phyloP scores from a whole-genome alignment of 495 filamentous ascomycete genomes.

The Trichocladium antarcticum region DNA sequence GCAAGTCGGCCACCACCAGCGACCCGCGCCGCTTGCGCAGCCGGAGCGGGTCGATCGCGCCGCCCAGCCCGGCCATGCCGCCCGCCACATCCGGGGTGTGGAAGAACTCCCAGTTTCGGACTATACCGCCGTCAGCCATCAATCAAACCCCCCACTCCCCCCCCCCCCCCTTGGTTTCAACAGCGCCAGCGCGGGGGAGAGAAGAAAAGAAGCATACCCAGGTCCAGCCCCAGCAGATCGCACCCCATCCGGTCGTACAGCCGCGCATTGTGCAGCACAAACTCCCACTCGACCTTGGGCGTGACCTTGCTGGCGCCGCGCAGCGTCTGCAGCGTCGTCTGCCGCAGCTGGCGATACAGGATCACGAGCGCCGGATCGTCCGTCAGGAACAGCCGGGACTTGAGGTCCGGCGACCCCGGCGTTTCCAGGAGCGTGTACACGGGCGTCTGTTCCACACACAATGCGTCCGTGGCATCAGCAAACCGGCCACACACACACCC shows the following conservation, averaged over 20 bases:
- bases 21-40: constrained; percentile 61
- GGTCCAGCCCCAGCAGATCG: constrained; percentile 78
- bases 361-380: constrained; percentile 84
- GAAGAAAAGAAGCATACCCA: constrained; percentile 35
- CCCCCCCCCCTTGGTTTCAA: too few species aligned
- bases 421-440: constrained; percentile 59
- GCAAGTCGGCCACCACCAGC: constrained; percentile 72
- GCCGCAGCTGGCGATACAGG: constrained; percentile 76
- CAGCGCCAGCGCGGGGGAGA: too few species aligned
- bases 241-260: constrained; percentile 94
- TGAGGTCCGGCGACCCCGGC: constrained; percentile 47
- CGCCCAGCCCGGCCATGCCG: constrained; percentile 21
- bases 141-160: background rate
- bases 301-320: constrained; percentile 75
- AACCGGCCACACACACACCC: background rate
- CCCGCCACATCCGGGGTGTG: constrained; percentile 29
- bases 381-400: constrained; percentile 68
- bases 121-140: constrained; percentile 22
- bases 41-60: constrained; percentile 51
- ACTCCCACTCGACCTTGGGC: constrained; percentile 72
- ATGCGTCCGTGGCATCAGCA: background rate
- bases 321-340: constrained; percentile 74
- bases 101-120: constrained; percentile 83
- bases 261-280: constrained; percentile 77
- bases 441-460: constrained; percentile 45